Base-by-base conservation (phyloP, 2,329 filamentous ascomycete genomes). In the Monosporascus sp. region DNA sequence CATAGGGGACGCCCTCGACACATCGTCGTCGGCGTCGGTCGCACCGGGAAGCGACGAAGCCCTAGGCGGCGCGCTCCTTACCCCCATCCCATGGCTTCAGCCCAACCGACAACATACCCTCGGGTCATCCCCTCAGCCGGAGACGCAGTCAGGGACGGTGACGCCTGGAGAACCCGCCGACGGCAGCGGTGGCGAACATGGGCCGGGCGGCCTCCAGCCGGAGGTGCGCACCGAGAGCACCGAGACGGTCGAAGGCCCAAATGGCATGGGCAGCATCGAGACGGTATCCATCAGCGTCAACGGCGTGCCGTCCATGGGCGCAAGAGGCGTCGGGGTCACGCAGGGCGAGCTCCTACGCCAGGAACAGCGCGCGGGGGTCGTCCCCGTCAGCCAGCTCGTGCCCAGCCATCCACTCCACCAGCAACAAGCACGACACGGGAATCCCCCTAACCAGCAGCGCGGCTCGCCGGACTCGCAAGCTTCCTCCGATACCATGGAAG, bases 61-160 rank as follows among this genome's bases (percentile, higher is more conserved):
- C 14, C 75, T 97, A 1, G 93, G 93, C 22, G 94, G 94, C 6
- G 94, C 94, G 0, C 77, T 97, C 18, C 77, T 99, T 48, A 97
- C 93, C 1, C 94, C 93, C 1, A 97, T 99, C 53, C 89, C 92
- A 0, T 99, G 94, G 94, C 75, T 97, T 49, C 60, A 68, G 20
- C 58, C 58, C 41, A 64, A 64, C 50, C 55, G 55, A 35, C 65
- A 65, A 31, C 60, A 62, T 20, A 57, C 59, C 3, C 55, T 60
- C 45, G 50, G 58, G 17, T 50, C 52, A 5, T 49, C 65, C 60
- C 38, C 58, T 24, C 56, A 59, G 53, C 27, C 55, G 48, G 56
- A 60, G 27, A 39, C 59, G 35, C 56, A 60, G 48, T 52, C 63
- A 4, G 18, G 55, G 1, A 41, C 59, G 17, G 45, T 51, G 18